phyloP scores from a whole-genome alignment of 768 basidiomycete species.

The Lactarius sp. region DNA sequence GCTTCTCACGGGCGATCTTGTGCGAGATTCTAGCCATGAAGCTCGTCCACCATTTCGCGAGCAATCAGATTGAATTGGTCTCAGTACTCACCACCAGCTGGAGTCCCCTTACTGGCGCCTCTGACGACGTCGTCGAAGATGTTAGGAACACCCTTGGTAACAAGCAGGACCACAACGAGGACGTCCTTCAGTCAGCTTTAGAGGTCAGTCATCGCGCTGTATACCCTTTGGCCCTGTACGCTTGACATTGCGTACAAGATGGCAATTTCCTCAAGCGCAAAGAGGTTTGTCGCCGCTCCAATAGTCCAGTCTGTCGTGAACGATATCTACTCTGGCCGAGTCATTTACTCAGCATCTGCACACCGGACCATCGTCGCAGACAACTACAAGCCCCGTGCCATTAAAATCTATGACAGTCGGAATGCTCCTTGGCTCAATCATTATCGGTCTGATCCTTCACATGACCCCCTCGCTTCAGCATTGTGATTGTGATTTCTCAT shows the following conservation, averaged over 20 bases:
- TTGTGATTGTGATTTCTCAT: neutral
- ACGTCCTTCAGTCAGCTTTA: conserved; percentile 74
- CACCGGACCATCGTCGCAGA: conserved; percentile 80
- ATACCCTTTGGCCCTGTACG: neutral
- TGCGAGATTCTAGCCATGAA: conserved; percentile 92
- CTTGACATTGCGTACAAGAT: conserved; percentile 45
- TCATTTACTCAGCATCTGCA: conserved; percentile 52
- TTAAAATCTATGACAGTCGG: conserved; percentile 64
- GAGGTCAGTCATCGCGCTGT: conserved; percentile 52
- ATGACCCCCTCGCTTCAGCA: neutral
- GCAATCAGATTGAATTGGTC: conserved; percentile 69
- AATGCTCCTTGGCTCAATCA: conserved; percentile 76
- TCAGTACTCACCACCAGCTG: conserved; percentile 78
- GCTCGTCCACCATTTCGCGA: conserved; percentile 68
- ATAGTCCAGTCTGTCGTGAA: conserved; percentile 84
- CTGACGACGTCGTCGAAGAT: conserved; percentile 57
- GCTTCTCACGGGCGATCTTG: conserved; percentile 64
- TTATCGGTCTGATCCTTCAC: conserved; percentile 50
- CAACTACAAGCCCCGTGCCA: conserved; percentile 78
- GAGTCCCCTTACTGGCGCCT: conserved; percentile 80
- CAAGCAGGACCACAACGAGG: conserved; percentile 50
- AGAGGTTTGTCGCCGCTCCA: conserved; percentile 76
- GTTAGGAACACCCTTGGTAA: conserved; percentile 56
- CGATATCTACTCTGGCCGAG: conserved; percentile 79
- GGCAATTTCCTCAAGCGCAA: conserved; percentile 82